These are phyloP conservation scores for Paramecium biaurelia DNA, from an alignment of 73 alveolate genomes.

Conservation along the genomic window DNA sequence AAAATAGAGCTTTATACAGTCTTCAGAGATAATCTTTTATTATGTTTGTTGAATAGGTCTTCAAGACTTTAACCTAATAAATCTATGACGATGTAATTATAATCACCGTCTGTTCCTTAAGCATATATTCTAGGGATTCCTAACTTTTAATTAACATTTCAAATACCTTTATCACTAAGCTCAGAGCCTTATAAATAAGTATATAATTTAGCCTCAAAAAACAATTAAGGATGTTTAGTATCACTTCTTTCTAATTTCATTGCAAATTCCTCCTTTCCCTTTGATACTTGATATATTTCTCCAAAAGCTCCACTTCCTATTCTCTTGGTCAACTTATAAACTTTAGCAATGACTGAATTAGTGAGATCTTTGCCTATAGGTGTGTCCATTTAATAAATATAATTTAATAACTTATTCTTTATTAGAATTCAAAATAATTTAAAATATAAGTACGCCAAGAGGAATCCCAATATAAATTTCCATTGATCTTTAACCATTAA, in stretches of 20 bases:
- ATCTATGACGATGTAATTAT: constrained; percentile 84
- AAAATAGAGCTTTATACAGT: constrained; percentile 26
- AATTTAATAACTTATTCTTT: neutral
- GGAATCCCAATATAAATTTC: constrained; percentile 51
- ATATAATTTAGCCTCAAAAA: constrained; percentile 62
- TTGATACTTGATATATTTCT: constrained; percentile 75
- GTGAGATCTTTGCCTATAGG: constrained; percentile 47
- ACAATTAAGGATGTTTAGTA: constrained; percentile 66
- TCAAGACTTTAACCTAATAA: constrained; percentile 92
- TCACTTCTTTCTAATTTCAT: constrained; percentile 74
- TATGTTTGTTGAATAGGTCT: constrained; percentile 76
- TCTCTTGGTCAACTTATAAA: constrained; percentile 73
- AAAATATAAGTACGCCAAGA: neutral
- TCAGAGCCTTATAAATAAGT: constrained; percentile 57
- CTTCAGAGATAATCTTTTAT: constrained; percentile 36
- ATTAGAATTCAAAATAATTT: neutral
- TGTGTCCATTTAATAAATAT: constrained; percentile 9
- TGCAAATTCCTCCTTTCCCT: constrained; percentile 69
- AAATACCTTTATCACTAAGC: constrained; percentile 29
- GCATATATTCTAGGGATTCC: constrained; percentile 65
- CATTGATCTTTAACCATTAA: constrained; percentile 38
- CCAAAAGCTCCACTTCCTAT: constrained; percentile 91
- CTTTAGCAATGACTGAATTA: constrained; percentile 65
- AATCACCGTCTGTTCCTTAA: constrained; percentile 77
- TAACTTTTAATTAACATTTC: neutral